Conservation (phyloP, 768 basidiomycete species). For the Collybiopsis luxurians region DNA sequence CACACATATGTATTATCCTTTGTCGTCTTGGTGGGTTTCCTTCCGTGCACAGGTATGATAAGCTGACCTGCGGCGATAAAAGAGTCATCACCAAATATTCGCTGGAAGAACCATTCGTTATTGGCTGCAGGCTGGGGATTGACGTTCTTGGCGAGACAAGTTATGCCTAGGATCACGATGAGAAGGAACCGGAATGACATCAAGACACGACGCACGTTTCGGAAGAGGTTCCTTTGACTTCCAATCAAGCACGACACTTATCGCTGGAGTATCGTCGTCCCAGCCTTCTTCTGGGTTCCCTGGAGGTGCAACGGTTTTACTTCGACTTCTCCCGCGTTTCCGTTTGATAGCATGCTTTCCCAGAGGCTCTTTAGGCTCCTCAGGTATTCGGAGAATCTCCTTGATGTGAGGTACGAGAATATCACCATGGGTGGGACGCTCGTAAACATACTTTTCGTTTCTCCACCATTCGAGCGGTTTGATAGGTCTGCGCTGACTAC, state of each 20-base stretch:
- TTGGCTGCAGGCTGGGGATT: conserved; percentile 57
- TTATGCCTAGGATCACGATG: conserved; percentile 55
- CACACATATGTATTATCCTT: conserved; percentile 93
- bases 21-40: conserved; percentile 84
- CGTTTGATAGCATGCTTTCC: conserved; percentile 26
- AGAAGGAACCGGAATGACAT: background rate
- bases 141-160: conserved; percentile 71
- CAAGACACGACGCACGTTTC: conserved; percentile 56
- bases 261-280: conserved; percentile 74
- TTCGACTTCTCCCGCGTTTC: conserved; percentile 29
- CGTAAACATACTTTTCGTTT: conserved; percentile 86
- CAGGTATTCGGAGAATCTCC: conserved; percentile 58
- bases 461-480: conserved; percentile 90
- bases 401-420: conserved; percentile 66
- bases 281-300: conserved; percentile 72
- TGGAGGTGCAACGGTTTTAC: conserved; percentile 26
- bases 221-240: conserved; percentile 56
- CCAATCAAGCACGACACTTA: conserved; percentile 69
- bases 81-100: conserved; percentile 87
- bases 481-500: conserved; percentile 65
- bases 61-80: conserved; percentile 92
- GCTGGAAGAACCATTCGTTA: conserved; percentile 81
- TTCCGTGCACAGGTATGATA: conserved; percentile 71
- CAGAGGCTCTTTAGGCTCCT: conserved; percentile 45
- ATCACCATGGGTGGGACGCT: conserved; percentile 49